A percentile compares a stretch with the other conserved stretches of the same genome.
phyloP scores from a whole-genome alignment of 2,329 filamentous ascomycete species.

The Penicillium sp. region DNA sequence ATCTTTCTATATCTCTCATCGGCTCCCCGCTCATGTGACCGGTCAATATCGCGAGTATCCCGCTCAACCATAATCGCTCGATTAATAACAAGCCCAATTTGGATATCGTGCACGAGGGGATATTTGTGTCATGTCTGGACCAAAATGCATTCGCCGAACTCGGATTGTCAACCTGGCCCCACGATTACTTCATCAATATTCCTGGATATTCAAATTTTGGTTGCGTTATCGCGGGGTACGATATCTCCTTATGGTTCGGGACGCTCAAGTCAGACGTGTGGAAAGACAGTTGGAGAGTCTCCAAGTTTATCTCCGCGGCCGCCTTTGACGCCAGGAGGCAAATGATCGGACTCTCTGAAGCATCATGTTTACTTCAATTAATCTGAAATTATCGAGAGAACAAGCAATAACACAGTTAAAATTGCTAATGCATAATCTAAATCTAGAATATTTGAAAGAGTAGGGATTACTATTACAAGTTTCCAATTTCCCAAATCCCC shows the following conservation, averaged over 20 bases:
- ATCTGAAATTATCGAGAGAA: no score
- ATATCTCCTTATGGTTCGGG: no score
- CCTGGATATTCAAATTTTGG: not conserved
- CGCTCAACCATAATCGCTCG: not conserved
- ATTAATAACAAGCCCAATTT: not conserved
- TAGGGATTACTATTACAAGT: slow-evolving; percentile 21
- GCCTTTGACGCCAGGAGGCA: not conserved
- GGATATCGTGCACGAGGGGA: not conserved
- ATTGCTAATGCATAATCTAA: not conserved
- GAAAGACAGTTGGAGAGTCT: not conserved
- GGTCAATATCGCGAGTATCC: not conserved
- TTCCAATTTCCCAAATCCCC: slow-evolving; percentile 36
- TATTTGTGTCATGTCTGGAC: not conserved
- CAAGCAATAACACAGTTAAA: not conserved
- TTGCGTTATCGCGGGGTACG: not conserved
- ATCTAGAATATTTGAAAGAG: not conserved
- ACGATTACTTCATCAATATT: not conserved
- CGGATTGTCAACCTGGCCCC: not conserved
- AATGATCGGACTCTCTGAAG: no score
- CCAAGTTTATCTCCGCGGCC: not conserved
- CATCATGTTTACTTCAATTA: no score
- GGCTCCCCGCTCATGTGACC: slow-evolving; percentile 13
- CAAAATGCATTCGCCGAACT: not conserved
- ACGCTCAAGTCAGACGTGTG: no score
- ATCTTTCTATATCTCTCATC: not conserved